Percentiles rank a stretch among this genome's conserved stretches.
Evolutionary conservation across 2,329 filamentous ascomycete species (phyloP).

Genomic region (Biscogniauxia mediterranea): DNA sequence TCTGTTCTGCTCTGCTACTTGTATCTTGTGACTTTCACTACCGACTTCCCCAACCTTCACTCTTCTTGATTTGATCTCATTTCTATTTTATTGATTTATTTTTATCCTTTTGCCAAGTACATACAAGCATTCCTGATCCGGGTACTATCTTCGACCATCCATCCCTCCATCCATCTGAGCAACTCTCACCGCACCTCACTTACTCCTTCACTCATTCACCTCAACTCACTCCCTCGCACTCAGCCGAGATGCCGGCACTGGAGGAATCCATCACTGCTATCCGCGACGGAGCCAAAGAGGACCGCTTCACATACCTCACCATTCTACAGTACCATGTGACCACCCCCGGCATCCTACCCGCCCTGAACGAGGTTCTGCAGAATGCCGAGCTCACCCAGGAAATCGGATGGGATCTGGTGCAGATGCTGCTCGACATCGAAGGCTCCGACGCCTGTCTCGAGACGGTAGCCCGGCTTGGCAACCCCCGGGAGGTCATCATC

Average conservation of each 20-base stretch:
- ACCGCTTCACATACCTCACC: slow-evolving; percentile 75
- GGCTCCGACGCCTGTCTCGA: slow-evolving; percentile 69
- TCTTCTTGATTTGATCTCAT: too few relatives aligned
- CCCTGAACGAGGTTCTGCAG: slow-evolving; percentile 66
- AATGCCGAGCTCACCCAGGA: slow-evolving; percentile 68
- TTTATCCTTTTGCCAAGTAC: too few relatives aligned
- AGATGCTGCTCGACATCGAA: slow-evolving; percentile 67
- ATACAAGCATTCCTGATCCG: too few relatives aligned
- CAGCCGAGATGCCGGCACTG: slow-evolving; percentile 23
- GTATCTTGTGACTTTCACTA: too few relatives aligned
- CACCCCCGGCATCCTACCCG: slow-evolving; percentile 62
- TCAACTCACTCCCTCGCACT: not conserved
- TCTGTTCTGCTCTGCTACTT: too few relatives aligned
- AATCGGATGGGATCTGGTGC: slow-evolving; percentile 82
- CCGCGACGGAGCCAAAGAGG: slow-evolving; percentile 38
- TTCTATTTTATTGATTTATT: too few relatives aligned
- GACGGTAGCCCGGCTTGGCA: slow-evolving; percentile 73
- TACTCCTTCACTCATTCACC: too few relatives aligned
- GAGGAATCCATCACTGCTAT: slow-evolving; percentile 32
- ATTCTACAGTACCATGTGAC: slow-evolving; percentile 70
- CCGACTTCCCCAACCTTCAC: too few relatives aligned
- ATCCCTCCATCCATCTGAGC: too few relatives aligned
- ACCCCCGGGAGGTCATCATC: slow-evolving; percentile 77
- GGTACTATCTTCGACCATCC: too few relatives aligned
- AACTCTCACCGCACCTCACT: too few relatives aligned